A percentile compares a stretch with the other conserved stretches of the same genome.
These are phyloP conservation scores for Flaveria floridana DNA, from an alignment of 140 eudicot species.

Conservation along the genomic window DNA sequence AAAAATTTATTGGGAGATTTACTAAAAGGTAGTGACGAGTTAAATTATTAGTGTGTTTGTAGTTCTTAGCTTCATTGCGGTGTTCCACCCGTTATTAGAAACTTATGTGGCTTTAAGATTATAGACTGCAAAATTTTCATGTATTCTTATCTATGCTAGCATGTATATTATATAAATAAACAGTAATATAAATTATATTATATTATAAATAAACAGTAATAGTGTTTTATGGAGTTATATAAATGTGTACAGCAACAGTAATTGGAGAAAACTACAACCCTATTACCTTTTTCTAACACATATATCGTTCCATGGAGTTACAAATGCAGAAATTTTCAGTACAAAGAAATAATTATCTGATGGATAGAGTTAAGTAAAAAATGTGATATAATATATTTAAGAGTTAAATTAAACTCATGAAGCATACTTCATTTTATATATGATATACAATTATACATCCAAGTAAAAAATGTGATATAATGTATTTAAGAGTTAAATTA, in stretches of 20 bases:
- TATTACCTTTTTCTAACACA: not conserved
- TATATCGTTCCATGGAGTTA: not conserved
- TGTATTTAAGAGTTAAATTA: too few relatives aligned
- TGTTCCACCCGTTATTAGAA: constrained; percentile 26
- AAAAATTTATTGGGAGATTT: constrained; percentile 19
- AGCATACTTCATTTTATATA: too few relatives aligned
- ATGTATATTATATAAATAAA: constrained; percentile 5
- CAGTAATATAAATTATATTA: not conserved
- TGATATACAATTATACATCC: too few relatives aligned
- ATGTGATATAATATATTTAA: too few relatives aligned
- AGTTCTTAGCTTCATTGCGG: constrained; percentile 17
- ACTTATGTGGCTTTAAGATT: constrained; percentile 6
- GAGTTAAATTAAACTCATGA: too few relatives aligned
- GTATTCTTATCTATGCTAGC: constrained; percentile 4
- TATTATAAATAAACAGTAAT: not conserved
- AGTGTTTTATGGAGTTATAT: not conserved
- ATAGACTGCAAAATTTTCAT: not conserved
- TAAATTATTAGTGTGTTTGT: constrained; percentile 23
- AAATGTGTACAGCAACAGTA: not conserved
- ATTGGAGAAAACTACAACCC: not conserved
- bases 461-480: too few relatives aligned
- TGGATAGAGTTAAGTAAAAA: too few relatives aligned
- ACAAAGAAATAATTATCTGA: too few relatives aligned
- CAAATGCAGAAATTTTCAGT: too few relatives aligned
- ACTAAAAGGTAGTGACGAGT: constrained; percentile 25